Conservation (phyloP, 2,329 filamentous ascomycete species). For the Sporothrix inflata region DNA sequence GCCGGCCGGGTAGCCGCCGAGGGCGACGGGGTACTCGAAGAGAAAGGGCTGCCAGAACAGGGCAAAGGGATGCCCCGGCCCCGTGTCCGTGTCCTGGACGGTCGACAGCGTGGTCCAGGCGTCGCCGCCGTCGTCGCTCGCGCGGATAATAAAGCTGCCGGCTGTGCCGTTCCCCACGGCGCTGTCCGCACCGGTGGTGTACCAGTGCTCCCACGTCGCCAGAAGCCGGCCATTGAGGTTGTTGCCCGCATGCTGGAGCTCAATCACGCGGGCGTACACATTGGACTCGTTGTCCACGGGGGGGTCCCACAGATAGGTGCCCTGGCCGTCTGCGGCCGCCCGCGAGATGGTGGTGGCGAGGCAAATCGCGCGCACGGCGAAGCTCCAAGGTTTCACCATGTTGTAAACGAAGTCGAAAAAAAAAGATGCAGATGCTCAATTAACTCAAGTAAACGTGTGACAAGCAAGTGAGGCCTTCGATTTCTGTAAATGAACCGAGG, state of each 20-base stretch:
- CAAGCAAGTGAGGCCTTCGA: not conserved
- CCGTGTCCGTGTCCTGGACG: not conserved
- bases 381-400: not conserved
- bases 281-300: conserved; percentile 24
- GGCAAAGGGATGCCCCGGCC: not conserved
- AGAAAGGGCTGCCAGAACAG: conserved; percentile 21
- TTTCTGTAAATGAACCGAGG: too few relatives aligned
- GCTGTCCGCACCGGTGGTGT: not conserved
- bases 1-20: conserved; percentile 10
- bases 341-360: not conserved
- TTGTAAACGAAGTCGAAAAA: not conserved
- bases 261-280: conserved; percentile 19
- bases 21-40: not conserved
- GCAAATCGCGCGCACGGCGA: not conserved
- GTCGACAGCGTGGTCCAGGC: conserved; percentile 3
- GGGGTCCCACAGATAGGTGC: conserved; percentile 14
- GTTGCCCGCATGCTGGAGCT: not conserved
- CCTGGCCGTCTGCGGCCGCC: conserved; percentile 1
- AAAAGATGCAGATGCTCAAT: not conserved
- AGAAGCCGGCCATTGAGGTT: not conserved
- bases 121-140: conserved; percentile 6
- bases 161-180: conserved; percentile 3
- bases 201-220: conserved; percentile 22
- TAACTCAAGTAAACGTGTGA: not conserved
- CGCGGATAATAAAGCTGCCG: not conserved